A percentile compares a stretch with the other conserved stretches of the same genome.
phyloP scores from a whole-genome alignment of 2,329 filamentous ascomycete genomes.

The Scopulariopsis brevicaulis region DNA sequence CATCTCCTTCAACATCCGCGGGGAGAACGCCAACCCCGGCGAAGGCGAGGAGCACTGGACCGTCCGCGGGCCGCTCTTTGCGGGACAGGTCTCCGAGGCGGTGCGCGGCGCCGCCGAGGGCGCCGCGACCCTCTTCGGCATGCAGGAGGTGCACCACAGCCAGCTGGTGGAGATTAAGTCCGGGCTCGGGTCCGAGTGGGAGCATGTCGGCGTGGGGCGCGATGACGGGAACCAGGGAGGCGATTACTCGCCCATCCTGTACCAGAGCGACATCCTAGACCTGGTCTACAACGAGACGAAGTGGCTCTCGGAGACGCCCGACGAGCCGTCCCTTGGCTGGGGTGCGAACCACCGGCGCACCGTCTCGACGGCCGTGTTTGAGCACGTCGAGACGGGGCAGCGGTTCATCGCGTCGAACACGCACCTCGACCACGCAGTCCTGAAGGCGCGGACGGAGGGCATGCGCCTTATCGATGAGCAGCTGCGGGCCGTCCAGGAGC shows the following conservation, averaged over 20 bases:
- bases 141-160: constrained; percentile 55
- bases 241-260: constrained; percentile 75
- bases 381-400: constrained; percentile 34
- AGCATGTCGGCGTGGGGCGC: constrained; percentile 52
- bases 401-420: constrained; percentile 52
- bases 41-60: constrained; percentile 50
- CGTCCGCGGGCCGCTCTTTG: constrained; percentile 40
- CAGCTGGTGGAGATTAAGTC: constrained; percentile 50
- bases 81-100: constrained; percentile 43
- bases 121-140: constrained; percentile 37
- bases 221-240: constrained; percentile 54
- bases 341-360: constrained; percentile 47
- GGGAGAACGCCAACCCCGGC: constrained; percentile 34
- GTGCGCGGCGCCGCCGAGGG: constrained; percentile 25
- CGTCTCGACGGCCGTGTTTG: constrained; percentile 50
- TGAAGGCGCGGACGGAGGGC: constrained; percentile 41
- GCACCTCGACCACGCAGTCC: constrained; percentile 55
- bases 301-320: constrained; percentile 68
- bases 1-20: constrained; percentile 56
- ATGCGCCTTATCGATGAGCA: constrained; percentile 44
- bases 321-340: constrained; percentile 60
- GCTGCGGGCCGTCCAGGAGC: constrained; percentile 23
- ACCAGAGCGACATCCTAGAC: constrained; percentile 47
- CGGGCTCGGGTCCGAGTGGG: constrained; percentile 44
- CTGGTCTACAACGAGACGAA: constrained; percentile 49